These are phyloP conservation scores for Sphagnurus paluster DNA, from an alignment of 1,284 basidiomycete genomes.

Conservation along the genomic window DNA sequence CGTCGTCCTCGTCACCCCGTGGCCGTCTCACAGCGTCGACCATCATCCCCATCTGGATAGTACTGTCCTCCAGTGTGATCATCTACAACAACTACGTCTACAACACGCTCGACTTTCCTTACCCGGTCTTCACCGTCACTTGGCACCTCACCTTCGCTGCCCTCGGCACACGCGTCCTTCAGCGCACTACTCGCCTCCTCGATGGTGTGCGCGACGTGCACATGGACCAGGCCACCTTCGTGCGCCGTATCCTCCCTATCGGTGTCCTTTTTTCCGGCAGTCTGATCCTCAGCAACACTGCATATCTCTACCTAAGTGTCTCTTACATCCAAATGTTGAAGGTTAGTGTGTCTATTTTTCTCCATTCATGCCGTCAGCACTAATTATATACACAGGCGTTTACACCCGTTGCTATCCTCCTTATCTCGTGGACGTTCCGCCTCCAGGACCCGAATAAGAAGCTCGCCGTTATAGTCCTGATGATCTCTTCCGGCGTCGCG, in stretches of 20 bases:
- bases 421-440: constrained; percentile 91
- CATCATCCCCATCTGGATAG: constrained; percentile 90
- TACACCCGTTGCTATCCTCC: constrained; percentile 92
- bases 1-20: constrained; percentile 39
- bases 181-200: constrained; percentile 87
- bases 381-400: constrained; percentile 65
- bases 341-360: constrained; percentile 42
- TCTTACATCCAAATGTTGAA: constrained; percentile 99
- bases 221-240: constrained; percentile 81
- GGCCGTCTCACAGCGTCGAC: constrained; percentile 51
- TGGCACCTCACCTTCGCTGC: constrained; percentile 87
- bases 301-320: constrained; percentile 90
- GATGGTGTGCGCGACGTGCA: constrained; percentile 88
- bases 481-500: constrained; percentile 91
- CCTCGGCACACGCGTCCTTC: constrained; percentile 86
- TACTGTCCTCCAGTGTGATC: constrained; percentile 88
- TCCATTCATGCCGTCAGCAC: constrained; percentile 1
- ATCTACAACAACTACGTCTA: constrained; percentile 97
- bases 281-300: constrained; percentile 92
- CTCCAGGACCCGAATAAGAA: constrained; percentile 87
- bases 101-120: constrained; percentile 80
- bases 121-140: constrained; percentile 87
- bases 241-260: constrained; percentile 91
- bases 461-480: constrained; percentile 82
- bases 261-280: constrained; percentile 91